phyloP scores from a whole-genome alignment of 192 early-diverging fungal species.

The Rhizoclosmatium sp. region DNA sequence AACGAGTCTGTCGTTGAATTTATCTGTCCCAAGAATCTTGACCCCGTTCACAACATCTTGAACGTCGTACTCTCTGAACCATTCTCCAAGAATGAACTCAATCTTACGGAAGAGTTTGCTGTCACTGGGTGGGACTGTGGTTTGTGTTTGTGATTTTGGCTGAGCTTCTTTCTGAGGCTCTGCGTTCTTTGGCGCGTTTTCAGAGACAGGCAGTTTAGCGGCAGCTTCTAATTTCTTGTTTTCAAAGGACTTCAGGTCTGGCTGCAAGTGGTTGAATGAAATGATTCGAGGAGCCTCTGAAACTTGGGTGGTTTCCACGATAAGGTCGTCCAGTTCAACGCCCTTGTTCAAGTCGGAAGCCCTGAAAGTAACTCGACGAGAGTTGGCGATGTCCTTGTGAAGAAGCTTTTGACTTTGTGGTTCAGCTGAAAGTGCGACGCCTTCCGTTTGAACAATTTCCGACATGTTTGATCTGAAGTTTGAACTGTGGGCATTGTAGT shows the following conservation, averaged over 20 bases:
- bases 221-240: not conserved
- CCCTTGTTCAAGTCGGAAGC: not conserved
- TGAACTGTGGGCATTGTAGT: too few relatives aligned
- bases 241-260: not conserved
- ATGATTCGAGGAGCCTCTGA: not conserved
- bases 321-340: not conserved
- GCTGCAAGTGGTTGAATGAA: too few relatives aligned
- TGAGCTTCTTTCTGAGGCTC: not conserved
- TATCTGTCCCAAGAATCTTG: not conserved
- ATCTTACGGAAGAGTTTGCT: slow-evolving; percentile 2
- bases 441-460: not conserved
- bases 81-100: slow-evolving; percentile 5
- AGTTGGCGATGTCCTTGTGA: not conserved
- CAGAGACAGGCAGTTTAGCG: not conserved
- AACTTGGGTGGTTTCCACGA: not conserved
- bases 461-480: too few relatives aligned
- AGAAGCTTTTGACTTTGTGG: not conserved
- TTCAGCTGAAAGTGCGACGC: not conserved
- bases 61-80: slow-evolving; percentile 1
- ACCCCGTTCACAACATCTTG: not conserved
- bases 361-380: not conserved
- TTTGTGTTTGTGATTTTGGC: not conserved
- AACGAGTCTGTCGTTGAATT: not conserved
- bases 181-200: not conserved
- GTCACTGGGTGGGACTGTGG: not conserved